A percentile compares a stretch with the other conserved stretches of the same genome.
Conservation (phyloP, 176 grass and related monocot species). For the Aegilops sharonensis region DNA sequence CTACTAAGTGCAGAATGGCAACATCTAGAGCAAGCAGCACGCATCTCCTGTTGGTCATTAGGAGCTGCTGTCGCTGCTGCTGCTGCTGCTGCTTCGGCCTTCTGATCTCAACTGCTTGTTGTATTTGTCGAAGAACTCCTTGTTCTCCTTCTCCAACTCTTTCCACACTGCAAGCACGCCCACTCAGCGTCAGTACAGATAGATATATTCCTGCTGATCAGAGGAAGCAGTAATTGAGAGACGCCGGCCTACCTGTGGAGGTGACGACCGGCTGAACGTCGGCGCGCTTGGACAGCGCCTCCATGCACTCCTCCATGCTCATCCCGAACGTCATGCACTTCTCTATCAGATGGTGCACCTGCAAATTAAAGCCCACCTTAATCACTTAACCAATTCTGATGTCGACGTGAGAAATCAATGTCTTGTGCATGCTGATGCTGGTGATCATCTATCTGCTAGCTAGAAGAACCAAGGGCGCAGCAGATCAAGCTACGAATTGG, state of each 20-base stretch:
- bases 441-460: neutral
- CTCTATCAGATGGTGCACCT: constrained; percentile 94
- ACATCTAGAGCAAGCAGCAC: neutral
- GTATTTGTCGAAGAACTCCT: constrained; percentile 74
- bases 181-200: neutral
- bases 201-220: too few species aligned
- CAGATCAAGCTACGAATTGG: neutral
- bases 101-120: constrained; percentile 31
- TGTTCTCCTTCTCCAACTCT: constrained; percentile 89
- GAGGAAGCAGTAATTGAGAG: neutral
- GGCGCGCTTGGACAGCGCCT: constrained; percentile 63
- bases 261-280: constrained; percentile 62
- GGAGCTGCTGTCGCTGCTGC: neutral
- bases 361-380: neutral
- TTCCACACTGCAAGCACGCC: constrained; percentile 65
- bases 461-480: neutral
- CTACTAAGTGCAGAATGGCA: neutral
- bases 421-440: too few species aligned
- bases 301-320: constrained; percentile 95
- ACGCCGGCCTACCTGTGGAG: constrained; percentile 51
- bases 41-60: neutral
- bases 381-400: neutral
- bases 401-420: neutral
- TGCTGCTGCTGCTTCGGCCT: neutral
- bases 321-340: constrained; percentile 76